Conservation (phyloP, 352 stramenopile species). For the Aphanomyces cochlioides region DNA sequence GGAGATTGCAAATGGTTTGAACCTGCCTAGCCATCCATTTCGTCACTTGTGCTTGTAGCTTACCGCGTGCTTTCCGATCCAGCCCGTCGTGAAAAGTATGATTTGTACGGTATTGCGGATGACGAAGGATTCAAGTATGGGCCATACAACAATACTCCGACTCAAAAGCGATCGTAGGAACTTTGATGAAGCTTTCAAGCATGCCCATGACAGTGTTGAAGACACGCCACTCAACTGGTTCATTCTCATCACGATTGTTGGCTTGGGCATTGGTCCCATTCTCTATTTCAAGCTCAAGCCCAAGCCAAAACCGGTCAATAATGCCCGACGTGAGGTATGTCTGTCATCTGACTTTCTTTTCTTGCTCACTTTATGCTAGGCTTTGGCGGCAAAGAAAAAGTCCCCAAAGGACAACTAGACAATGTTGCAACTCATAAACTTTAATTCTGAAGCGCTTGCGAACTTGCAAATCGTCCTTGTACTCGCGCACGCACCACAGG, state of each 20-base stretch:
- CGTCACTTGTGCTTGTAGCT: slow-evolving; percentile 36
- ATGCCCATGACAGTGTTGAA: slow-evolving; percentile 59
- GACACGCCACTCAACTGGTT: slow-evolving; percentile 72
- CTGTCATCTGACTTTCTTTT: slow-evolving; percentile 23
- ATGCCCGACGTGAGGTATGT: slow-evolving; percentile 60
- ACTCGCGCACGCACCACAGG: not conserved
- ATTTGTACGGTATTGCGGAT: slow-evolving; percentile 73
- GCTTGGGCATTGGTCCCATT: slow-evolving; percentile 54
- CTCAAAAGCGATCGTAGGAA: slow-evolving; percentile 39
- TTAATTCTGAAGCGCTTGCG: not conserved
- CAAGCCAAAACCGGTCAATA: slow-evolving; percentile 65
- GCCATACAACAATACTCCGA: not conserved
- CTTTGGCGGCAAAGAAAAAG: slow-evolving; percentile 19
- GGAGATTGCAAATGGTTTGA: slow-evolving; percentile 71
- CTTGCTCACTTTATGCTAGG: slow-evolving; percentile 13
- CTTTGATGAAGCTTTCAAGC: slow-evolving; percentile 71
- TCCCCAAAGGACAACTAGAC: slow-evolving; percentile 26
- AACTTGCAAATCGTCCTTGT: not conserved
- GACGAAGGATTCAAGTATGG: slow-evolving; percentile 72
- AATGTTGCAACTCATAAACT: slow-evolving; percentile 15
- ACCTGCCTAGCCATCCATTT: not conserved
- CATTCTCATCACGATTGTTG: slow-evolving; percentile 51
- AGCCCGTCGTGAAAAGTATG: slow-evolving; percentile 69
- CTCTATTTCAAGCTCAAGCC: slow-evolving; percentile 64
- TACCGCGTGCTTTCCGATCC: slow-evolving; percentile 75